Conservation (phyloP, 331 rosid genomes). For the Phaseolus coccineus region DNA sequence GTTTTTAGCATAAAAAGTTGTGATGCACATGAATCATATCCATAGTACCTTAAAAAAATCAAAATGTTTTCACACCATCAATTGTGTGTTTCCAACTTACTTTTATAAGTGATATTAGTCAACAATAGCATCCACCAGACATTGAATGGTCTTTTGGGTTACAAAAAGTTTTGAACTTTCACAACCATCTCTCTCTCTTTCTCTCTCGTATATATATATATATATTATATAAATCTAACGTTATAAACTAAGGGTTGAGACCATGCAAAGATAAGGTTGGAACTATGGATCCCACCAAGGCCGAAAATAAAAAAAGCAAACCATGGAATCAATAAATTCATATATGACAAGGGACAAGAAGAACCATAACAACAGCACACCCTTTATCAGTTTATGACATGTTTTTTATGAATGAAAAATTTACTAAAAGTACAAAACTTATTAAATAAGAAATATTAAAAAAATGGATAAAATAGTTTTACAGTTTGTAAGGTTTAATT, state of each 20-base stretch:
- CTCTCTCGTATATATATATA: not conserved
- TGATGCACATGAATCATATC: not conserved
- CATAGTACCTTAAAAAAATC: not conserved
- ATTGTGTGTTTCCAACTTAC: not conserved
- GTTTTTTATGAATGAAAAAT: not conserved
- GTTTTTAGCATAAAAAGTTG: not conserved
- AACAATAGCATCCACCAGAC: slow-evolving; percentile 11
- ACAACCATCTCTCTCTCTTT: not conserved
- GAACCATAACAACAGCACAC: not conserved
- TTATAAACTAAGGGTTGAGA: not conserved
- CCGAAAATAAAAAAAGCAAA: not conserved
- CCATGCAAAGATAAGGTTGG: slow-evolving; percentile 44
- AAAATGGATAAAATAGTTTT: no score
- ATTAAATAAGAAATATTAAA: no score
- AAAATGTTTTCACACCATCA: not conserved
- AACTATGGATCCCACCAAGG: not conserved
- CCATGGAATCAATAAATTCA: slow-evolving; percentile 3
- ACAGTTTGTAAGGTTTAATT: no score
- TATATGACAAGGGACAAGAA: not conserved
- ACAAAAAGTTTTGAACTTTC: slow-evolving; percentile 16
- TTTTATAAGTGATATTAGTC: slow-evolving; percentile 1
- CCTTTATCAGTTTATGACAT: no score
- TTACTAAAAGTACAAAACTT: not conserved
- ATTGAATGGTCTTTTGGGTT: not conserved
- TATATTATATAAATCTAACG: no score